Evolutionary conservation across 176 grass and related monocot species (phyloP).

Genomic region (Hyparrhenia diplandra): DNA sequence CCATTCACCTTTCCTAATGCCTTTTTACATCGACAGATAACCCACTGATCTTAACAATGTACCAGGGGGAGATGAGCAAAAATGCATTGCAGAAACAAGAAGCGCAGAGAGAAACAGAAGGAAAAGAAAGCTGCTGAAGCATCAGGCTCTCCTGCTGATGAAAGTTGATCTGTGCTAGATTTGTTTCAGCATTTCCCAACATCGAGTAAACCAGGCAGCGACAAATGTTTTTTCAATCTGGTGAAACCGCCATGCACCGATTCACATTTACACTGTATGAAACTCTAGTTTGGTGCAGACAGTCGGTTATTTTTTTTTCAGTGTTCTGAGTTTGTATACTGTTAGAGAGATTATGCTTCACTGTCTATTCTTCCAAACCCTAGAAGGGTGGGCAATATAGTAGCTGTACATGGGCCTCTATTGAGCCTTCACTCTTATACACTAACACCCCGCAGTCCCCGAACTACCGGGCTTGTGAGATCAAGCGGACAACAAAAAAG

Average conservation of each 20-base stretch:
- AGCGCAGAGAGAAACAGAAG: slow-evolving; percentile 84
- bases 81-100: slow-evolving; percentile 96
- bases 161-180: slow-evolving; percentile 34
- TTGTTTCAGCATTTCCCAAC: slow-evolving; percentile 9
- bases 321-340: neutral
- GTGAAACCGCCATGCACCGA: neutral
- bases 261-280: neutral
- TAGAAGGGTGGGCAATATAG: too few species aligned
- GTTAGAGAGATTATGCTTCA: too few species aligned
- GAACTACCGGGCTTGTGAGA: too few species aligned
- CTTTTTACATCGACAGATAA: neutral
- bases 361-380: too few species aligned
- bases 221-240: neutral
- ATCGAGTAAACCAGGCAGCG: neutral
- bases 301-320: neutral
- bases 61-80: slow-evolving; percentile 86
- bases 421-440: too few species aligned
- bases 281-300: neutral
- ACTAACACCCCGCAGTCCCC: too few species aligned
- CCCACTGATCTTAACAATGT: neutral
- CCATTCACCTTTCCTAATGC: neutral
- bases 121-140: slow-evolving; percentile 79
- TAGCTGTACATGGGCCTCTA: too few species aligned
- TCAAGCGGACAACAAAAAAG: too few species aligned
- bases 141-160: slow-evolving; percentile 39